These are phyloP conservation scores for Fusarium equiseti DNA, from an alignment of 2,329 filamentous ascomycete genomes.

Conservation along the genomic window DNA sequence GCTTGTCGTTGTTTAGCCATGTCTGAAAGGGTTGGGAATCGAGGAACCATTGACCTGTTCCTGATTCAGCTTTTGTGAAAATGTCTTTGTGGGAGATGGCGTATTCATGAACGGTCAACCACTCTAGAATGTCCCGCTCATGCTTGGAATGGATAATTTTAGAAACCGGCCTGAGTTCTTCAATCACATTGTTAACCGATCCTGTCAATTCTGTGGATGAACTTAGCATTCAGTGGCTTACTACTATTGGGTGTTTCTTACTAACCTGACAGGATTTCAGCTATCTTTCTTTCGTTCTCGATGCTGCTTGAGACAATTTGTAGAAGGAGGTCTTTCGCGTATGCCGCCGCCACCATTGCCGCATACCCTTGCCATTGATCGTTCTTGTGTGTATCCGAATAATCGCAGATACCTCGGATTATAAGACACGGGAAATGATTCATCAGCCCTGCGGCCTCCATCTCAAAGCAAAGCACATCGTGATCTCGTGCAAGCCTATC, in stretches of 20 bases:
- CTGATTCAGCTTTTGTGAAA: fast-evolving
- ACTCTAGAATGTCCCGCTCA: fast-evolving
- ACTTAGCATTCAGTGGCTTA: fast-evolving
- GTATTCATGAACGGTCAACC: fast-evolving
- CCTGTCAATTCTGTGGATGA: fast-evolving
- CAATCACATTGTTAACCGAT: fast-evolving
- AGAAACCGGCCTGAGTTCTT: fast-evolving
- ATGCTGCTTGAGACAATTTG: fast-evolving
- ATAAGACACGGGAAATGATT: neutral
- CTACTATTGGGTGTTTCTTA: fast-evolving
- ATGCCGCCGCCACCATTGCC: fast-evolving
- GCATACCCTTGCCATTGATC: neutral
- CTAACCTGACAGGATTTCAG: fast-evolving
- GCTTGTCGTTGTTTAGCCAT: fast-evolving
- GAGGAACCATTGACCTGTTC: neutral
- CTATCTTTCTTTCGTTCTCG: neutral
- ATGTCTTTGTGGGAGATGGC: neutral
- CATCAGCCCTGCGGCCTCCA: neutral
- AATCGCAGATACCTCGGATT: neutral
- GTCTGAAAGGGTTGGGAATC: fast-evolving
- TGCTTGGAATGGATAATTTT: fast-evolving
- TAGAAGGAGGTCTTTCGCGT: neutral
- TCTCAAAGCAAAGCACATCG: slow-evolving; percentile 4
- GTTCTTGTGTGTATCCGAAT: neutral
- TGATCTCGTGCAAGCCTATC: neutral